Base-by-base conservation (phyloP, 768 basidiomycete genomes). In the Tricholoma furcatifolium region DNA sequence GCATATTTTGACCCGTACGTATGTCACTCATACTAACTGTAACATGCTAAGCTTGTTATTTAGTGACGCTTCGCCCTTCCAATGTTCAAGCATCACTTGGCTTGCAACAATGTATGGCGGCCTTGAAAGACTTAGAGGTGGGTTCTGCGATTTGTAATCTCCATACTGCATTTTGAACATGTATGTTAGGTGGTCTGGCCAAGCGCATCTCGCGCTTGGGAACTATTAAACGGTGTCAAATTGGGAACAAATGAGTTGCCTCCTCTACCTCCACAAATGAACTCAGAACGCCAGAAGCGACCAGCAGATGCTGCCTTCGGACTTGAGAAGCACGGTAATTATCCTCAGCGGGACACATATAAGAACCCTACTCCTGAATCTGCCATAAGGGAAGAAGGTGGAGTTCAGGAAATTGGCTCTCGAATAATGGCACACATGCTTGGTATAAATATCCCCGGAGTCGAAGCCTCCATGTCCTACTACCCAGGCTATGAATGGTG, bases 391-490 rank as follows among this genome's bases (percentile, higher is more conserved):
- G 60, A 61, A 54, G 63, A 62, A 43, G 65, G 67, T 54, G 84
- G 82, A 34, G 80, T 84, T 24, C 85, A 86, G 60, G 84, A 84
- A 55, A 70, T 86, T 51, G 80, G 79, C 55, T 80, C 79, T 31
- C 77, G 82, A 43, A 75, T 87, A 52, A 85, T 87, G 84, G 85
- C 85, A 12, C 82, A 85, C 60, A 87, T 87, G 84, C 68, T 87
- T 20, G 85, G 84, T 14, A 66, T 86, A 20, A 82, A 85, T 63
- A 75, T 85, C 54, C 82, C 82, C 41, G 84, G 83, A 24, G 73
- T 84, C 30, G 84, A 85, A 53, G 75, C 83, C 36, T 83, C 84
- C 36, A 77, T 77, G 3, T 78, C 79, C 11, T 79, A 74, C 57
- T 75, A 72, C 63, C 74, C 79, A 15, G 84, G 81, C 23, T 84